Percentiles rank a stretch among this genome's conserved stretches.
Evolutionary conservation across 805 yeast species (phyloP).

Genomic region (Wickerhamomyces queroliae): DNA sequence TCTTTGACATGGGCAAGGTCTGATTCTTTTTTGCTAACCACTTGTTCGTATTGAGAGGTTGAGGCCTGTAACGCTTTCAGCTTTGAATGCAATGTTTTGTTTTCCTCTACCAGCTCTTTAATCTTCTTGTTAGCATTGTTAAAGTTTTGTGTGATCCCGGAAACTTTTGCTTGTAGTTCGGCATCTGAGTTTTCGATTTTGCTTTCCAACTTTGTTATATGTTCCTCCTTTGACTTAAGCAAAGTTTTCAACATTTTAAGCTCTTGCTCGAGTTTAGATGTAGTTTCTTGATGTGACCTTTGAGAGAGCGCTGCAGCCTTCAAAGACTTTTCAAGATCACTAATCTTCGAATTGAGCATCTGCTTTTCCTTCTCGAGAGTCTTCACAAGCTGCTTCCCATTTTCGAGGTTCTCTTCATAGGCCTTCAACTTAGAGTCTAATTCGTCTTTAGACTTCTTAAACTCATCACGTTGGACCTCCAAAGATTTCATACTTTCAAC

Average conservation of each 20-base stretch:
- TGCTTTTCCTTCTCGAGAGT: constrained; percentile 19
- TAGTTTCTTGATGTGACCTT: constrained; percentile 6
- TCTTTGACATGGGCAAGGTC: constrained; percentile 26
- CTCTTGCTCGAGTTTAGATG: constrained; percentile 22
- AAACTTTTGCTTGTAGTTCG: constrained; percentile 30
- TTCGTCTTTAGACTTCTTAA: constrained; percentile 22
- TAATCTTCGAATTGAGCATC: constrained; percentile 11
- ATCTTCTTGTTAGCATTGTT: constrained; percentile 30
- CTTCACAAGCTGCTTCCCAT: constrained; percentile 15
- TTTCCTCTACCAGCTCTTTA: constrained; percentile 36
- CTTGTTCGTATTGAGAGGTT: constrained; percentile 27
- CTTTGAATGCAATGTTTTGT: constrained; percentile 33
- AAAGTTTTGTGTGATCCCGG: constrained; percentile 26
- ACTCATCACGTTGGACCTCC: constrained; percentile 20
- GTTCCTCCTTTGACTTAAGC: constrained; percentile 27
- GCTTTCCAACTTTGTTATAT: constrained; percentile 25
- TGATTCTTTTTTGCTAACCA: constrained; percentile 28
- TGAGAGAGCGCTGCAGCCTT: constrained; percentile 12
- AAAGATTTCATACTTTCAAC: constrained; percentile 19
- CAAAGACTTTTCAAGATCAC: constrained; percentile 14
- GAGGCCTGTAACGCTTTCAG: constrained; percentile 32
- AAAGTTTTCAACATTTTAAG: constrained; percentile 22
- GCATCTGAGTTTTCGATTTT: constrained; percentile 25
- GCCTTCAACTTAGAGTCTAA: constrained; percentile 18
- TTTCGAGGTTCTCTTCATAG: constrained; percentile 22